phyloP scores from a whole-genome alignment of 1,284 basidiomycete genomes.

The Puccinia hordei region DNA sequence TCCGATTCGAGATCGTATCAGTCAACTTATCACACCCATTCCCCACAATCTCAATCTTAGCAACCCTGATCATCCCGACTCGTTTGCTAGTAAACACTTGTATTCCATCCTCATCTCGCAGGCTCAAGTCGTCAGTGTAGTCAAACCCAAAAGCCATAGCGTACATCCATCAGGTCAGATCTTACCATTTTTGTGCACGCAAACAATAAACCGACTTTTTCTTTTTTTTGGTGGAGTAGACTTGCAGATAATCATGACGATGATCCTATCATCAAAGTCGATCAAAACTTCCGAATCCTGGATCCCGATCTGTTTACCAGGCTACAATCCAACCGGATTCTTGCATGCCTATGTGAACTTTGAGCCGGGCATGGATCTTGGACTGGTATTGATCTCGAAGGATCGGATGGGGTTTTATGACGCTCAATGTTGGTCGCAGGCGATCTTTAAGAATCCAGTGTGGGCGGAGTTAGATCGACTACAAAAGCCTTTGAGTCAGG shows the following conservation, averaged over 20 bases:
- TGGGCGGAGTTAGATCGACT: slow-evolving; percentile 46
- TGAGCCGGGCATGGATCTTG: slow-evolving; percentile 57
- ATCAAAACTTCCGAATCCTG: slow-evolving; percentile 77
- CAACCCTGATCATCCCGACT: neutral
- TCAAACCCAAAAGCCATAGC: slow-evolving; percentile 86
- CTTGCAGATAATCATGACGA: slow-evolving; percentile 60
- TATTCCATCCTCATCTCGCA: slow-evolving; percentile 82
- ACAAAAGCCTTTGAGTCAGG: neutral
- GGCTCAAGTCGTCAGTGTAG: slow-evolving; percentile 79
- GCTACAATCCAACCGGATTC: slow-evolving; percentile 86
- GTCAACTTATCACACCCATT: slow-evolving; percentile 71
- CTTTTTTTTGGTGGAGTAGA: slow-evolving; percentile 55
- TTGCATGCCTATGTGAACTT: slow-evolving; percentile 89
- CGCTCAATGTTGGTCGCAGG: slow-evolving; percentile 21
- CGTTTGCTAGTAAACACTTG: slow-evolving; percentile 66
- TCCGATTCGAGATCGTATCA: slow-evolving; percentile 65
- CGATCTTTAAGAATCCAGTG: slow-evolving; percentile 15
- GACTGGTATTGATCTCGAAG: slow-evolving; percentile 40
- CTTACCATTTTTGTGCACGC: neutral
- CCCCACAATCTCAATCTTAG: slow-evolving; percentile 62
- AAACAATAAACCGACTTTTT: neutral
- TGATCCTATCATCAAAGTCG: slow-evolving; percentile 64
- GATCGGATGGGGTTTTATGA: slow-evolving; percentile 48
- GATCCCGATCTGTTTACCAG: slow-evolving; percentile 93
- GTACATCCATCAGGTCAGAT: slow-evolving; percentile 83